Evolutionary conservation across 2,329 filamentous ascomycete genomes (phyloP).

Genomic region (Talaromyces piceae): DNA sequence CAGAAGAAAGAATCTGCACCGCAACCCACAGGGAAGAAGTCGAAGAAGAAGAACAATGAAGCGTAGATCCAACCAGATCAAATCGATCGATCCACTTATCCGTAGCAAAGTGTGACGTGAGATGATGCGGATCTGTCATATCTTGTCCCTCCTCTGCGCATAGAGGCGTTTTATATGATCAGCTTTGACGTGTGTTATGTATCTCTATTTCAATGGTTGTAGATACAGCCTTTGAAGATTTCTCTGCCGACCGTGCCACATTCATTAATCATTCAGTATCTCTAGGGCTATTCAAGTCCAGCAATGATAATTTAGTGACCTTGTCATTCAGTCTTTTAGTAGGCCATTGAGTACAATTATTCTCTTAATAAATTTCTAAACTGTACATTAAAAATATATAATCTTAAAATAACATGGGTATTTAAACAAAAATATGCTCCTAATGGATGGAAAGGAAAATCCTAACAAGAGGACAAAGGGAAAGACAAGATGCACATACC

Average conservation of each 20-base stretch:
- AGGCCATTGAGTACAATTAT: not conserved
- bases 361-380: not conserved
- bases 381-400: not conserved
- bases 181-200: not conserved
- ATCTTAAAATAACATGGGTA: not conserved
- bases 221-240: not conserved
- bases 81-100: not conserved
- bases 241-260: not conserved
- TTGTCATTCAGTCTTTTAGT: not conserved
- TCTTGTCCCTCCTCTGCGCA: not conserved
- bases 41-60: slow-evolving; percentile 54
- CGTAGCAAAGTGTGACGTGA: not conserved
- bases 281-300: not conserved
- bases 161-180: too few relatives aligned
- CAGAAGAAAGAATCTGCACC: slow-evolving; percentile 62
- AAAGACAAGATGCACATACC: not conserved
- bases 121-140: not conserved
- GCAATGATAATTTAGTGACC: not conserved
- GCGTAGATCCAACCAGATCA: slow-evolving; percentile 1
- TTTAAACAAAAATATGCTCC: slow-evolving; percentile 3
- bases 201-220: not conserved
- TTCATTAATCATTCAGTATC: too few relatives aligned
- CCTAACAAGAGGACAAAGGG: not conserved
- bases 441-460: not conserved
- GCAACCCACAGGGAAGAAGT: slow-evolving; percentile 46